Percentiles rank a stretch among this genome's conserved stretches.
These are phyloP conservation scores for Sisymbrium irio DNA, from an alignment of 345 rosid genomes.

Conservation along the genomic window DNA sequence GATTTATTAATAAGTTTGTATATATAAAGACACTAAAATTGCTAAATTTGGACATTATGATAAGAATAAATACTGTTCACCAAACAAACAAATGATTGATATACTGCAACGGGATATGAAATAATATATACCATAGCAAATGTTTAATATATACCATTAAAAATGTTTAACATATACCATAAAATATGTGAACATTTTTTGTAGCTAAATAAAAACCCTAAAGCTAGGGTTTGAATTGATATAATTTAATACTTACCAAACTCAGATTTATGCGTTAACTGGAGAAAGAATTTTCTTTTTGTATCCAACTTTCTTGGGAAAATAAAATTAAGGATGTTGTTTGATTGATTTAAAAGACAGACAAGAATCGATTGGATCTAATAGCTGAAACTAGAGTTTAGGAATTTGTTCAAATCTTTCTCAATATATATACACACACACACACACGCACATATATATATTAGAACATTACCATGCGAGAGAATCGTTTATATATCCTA, in stretches of 20 bases:
- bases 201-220: constrained; percentile 14
- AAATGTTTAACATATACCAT: too few relatives aligned
- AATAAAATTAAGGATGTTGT: constrained; percentile 22
- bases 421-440: background rate
- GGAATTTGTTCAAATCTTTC: background rate
- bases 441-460: too few relatives aligned
- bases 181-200: background rate
- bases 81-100: background rate
- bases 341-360: constrained; percentile 27
- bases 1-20: background rate
- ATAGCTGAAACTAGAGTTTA: constrained; percentile 13
- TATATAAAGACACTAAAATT: background rate
- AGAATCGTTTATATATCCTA: background rate
- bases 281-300: background rate
- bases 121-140: background rate
- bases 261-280: background rate
- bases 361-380: constrained; percentile 26
- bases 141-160: too few relatives aligned
- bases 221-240: constrained; percentile 24
- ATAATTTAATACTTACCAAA: background rate
- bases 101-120: background rate
- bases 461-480: background rate
- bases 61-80: background rate
- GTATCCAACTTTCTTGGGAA: constrained; percentile 20
- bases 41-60: background rate